Conservation (phyloP, 163 green algal genomes). For the Scenedesmus sp. region DNA sequence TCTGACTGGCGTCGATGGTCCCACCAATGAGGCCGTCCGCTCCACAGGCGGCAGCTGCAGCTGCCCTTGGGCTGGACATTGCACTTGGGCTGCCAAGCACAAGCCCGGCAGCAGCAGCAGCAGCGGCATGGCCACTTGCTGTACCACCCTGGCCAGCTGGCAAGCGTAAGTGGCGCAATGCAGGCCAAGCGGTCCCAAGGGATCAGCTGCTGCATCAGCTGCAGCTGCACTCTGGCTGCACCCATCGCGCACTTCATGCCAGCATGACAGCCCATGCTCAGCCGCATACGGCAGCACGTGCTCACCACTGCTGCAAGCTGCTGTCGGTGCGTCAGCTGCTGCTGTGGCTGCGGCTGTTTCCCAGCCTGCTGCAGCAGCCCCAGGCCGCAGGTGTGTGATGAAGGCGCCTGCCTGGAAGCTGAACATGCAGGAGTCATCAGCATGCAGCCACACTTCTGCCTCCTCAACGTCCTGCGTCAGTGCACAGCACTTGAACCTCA, state of each 20-base stretch:
- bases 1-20: conserved; percentile 12
- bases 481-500: too few species aligned
- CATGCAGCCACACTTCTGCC: conserved; percentile 71
- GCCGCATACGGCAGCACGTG: not conserved
- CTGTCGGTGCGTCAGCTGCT: not conserved
- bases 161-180: not conserved
- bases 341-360: conserved; percentile 11
- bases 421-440: conserved; percentile 65
- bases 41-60: not conserved
- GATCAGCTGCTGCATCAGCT: conserved; percentile 17
- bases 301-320: not conserved
- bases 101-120: not conserved
- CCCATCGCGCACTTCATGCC: not conserved
- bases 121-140: not conserved
- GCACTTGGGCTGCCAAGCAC: not conserved
- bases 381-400: conserved; percentile 38
- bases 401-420: conserved; percentile 40
- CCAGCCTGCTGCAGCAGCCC: conserved; percentile 29
- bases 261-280: not conserved
- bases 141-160: not conserved
- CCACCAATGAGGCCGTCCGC: conserved; percentile 10
- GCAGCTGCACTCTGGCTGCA: conserved; percentile 11
- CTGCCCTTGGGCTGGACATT: not conserved
- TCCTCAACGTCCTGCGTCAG: conserved; percentile 48
- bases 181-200: not conserved